A percentile compares a stretch with the other conserved stretches of the same genome.
These are phyloP conservation scores for Camellia oleifera DNA, from an alignment of 179 eudicot genomes.

Conservation along the genomic window DNA sequence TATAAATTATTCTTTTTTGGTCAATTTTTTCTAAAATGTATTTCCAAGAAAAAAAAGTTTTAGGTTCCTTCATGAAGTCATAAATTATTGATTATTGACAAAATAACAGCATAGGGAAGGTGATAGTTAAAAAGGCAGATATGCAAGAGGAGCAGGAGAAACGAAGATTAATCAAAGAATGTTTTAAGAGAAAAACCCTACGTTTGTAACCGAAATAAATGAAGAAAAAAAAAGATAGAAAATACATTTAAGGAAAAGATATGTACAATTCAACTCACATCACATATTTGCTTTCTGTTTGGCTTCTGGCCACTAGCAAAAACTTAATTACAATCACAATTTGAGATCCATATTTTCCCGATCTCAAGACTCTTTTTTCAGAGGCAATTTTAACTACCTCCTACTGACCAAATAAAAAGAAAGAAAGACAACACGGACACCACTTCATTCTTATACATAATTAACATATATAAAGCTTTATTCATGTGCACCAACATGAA, in stretches of 20 bases:
- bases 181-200: neutral
- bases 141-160: no score
- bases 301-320: neutral
- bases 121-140: no score
- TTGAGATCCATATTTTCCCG: neutral
- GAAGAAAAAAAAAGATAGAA: neutral
- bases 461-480: neutral
- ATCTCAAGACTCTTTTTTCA: no score
- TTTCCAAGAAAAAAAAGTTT: neutral
- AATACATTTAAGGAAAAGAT: neutral
- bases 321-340: neutral
- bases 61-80: no score
- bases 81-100: neutral
- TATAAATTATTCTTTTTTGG: neutral
- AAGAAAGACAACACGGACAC: neutral
- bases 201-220: neutral
- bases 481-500: conserved; percentile 5
- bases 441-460: neutral
- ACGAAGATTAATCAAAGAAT: neutral
- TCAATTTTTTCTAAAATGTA: neutral
- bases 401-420: neutral
- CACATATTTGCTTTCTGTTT: no score
- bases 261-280: neutral
- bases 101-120: no score
- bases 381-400: no score